Conservation (phyloP, 495 filamentous ascomycete genomes). For the Neurospora africana region DNA sequence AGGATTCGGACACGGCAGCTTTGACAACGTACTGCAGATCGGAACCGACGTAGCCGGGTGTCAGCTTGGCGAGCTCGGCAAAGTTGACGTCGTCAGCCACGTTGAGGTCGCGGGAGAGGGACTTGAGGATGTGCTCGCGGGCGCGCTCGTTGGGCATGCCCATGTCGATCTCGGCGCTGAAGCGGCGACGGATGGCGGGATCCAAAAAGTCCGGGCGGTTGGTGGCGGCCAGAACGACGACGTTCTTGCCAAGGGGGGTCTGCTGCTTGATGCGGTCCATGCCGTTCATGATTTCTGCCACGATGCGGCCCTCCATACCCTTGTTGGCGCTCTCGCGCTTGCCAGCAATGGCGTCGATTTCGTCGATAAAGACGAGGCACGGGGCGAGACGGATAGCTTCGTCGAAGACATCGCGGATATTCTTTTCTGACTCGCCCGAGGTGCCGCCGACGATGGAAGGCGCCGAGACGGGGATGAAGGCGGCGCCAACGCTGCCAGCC, state of each 20-base stretch:
- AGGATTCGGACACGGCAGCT: constrained; percentile 18
- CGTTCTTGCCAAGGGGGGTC: constrained; percentile 73
- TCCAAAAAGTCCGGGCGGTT: constrained; percentile 88
- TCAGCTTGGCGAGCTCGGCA: constrained; percentile 69
- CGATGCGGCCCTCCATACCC: constrained; percentile 95
- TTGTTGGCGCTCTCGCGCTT: constrained; percentile 91
- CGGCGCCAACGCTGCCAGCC: constrained; percentile 72
- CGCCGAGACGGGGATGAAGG: constrained; percentile 81
- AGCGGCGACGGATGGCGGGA: constrained; percentile 74
- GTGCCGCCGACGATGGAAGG: constrained; percentile 87
- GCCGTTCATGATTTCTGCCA: constrained; percentile 83
- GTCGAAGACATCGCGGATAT: constrained; percentile 81
- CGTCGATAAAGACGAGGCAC: constrained; percentile 89
- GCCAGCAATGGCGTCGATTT: constrained; percentile 92
- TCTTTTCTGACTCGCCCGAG: constrained; percentile 95
- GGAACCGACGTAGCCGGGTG: constrained; percentile 91
- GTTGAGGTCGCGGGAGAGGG: constrained; percentile 59
- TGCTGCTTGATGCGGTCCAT: constrained; percentile 77
- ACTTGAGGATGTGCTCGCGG: constrained; percentile 72
- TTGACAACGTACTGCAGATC: constrained; percentile 74
- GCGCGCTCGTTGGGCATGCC: constrained; percentile 83
- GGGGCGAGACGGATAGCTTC: constrained; percentile 82
- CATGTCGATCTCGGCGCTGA: constrained; percentile 89
- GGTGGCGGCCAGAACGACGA: constrained; percentile 87
- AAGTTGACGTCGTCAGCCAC: constrained; percentile 69